These are phyloP conservation scores for Pythium insidiosum DNA, from an alignment of 352 stramenopile species.

Conservation along the genomic window DNA sequence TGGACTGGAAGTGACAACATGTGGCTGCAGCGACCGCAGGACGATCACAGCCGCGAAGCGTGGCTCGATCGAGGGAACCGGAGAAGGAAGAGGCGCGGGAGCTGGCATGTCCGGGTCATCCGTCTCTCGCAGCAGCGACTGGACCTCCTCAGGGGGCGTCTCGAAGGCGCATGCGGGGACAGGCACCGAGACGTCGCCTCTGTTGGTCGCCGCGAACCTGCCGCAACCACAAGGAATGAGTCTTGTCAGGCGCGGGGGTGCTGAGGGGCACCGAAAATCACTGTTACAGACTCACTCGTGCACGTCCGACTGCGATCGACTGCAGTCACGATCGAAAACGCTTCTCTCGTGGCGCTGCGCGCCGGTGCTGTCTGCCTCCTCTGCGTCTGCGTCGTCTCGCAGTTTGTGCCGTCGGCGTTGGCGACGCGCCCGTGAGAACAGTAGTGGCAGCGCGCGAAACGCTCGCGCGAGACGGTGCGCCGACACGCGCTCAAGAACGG, in stretches of 20 bases:
- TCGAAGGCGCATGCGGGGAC: no score
- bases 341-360: neutral
- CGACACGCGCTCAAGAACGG: slow-evolving; percentile 3
- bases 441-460: slow-evolving; percentile 4
- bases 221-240: no score
- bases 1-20: neutral
- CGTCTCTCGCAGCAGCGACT: no score
- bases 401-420: slow-evolving; percentile 14
- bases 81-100: no score
- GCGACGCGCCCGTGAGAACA: slow-evolving; percentile 9
- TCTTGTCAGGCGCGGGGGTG: no score
- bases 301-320: neutral
- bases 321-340: neutral
- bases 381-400: slow-evolving; percentile 1
- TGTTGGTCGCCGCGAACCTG: no score
- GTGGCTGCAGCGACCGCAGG: neutral
- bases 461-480: slow-evolving; percentile 3
- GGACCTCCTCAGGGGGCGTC: no score
- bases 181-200: no score
- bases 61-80: no score
- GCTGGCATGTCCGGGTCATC: no score
- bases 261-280: no score
- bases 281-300: no score
- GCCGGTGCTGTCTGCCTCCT: neutral
- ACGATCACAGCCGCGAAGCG: slow-evolving; percentile 14